Evolutionary conservation across 2,329 filamentous ascomycete genomes (phyloP).

Genomic region (Trichoderma harzianum): DNA sequence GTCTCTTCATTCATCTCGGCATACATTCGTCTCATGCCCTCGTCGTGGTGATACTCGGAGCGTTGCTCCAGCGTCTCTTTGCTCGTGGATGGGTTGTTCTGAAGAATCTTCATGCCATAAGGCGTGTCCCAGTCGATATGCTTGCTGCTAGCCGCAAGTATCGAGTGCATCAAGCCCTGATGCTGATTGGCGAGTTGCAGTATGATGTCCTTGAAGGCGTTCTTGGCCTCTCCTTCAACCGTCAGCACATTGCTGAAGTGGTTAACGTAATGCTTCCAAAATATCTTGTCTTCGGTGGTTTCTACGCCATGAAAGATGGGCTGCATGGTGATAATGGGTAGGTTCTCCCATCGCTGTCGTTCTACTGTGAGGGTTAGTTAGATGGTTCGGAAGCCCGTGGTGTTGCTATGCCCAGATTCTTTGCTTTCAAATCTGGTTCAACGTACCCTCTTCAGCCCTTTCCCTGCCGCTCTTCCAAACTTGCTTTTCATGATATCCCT

Average conservation of each 20-base stretch:
- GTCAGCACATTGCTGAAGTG: conserved; percentile 78
- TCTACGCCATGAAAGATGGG: conserved; percentile 78
- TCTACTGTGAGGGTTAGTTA: conserved; percentile 36
- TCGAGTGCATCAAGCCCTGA: conserved; percentile 83
- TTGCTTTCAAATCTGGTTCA: not conserved
- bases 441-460: conserved; percentile 64
- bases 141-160: conserved; percentile 77
- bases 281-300: conserved; percentile 71
- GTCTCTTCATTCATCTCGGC: conserved; percentile 43
- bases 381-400: not conserved
- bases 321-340: conserved; percentile 55
- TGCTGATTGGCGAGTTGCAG: conserved; percentile 78
- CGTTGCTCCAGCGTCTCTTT: conserved; percentile 47
- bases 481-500: conserved; percentile 83
- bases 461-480: conserved; percentile 85
- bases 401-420: not conserved
- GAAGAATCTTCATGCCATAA: conserved; percentile 52
- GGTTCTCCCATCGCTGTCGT: conserved; percentile 45
- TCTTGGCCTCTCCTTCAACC: conserved; percentile 74
- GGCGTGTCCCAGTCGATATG: conserved; percentile 63
- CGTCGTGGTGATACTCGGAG: conserved; percentile 53
- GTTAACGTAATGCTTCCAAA: conserved; percentile 79
- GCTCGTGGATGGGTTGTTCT: conserved; percentile 46
- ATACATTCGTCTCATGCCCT: conserved; percentile 52
- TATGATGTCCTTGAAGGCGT: conserved; percentile 81